Base-by-base conservation (phyloP, 257 asterid genomes). In the Solanum microdontum region DNA sequence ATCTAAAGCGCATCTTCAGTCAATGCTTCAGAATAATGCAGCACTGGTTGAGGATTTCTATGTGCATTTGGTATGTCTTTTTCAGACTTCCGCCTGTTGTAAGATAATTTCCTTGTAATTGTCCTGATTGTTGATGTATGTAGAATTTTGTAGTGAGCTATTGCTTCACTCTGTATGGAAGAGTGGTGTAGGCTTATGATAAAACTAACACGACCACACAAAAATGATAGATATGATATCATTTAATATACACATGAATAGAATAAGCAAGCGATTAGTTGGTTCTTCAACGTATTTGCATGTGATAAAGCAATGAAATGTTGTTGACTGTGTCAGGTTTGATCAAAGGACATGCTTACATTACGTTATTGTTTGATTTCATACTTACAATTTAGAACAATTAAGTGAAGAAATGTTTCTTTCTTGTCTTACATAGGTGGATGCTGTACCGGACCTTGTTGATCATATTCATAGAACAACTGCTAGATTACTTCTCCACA, bases 391-490 rank as follows among this genome's bases (percentile, higher is more conserved):
- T 45, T 2, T 24, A 28, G 66, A 55, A 86, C 30, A 39, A 24
- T 66, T 66, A 30, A 68, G 36, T 39, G 84, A 86, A 13, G 87
- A 83, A 26, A 60, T 72, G 6, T 43, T 80, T 28, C 72, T 8
- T 26, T 58, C 37, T 73, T 30, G 89, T 87, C 92, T 88, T 83
- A 88, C 32, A 17, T 84, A 97, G 99, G 99, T 97, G 90, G 99
- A 92, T 93, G 99, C 98, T 87, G 97, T 96, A 86, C 98, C 99
- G 6, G 98, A 95, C 90, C 99, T 97, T 87, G 91, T 92, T 60
- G 90, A 92, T 90, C 97, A 92, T 83, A 92, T 97, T 88, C 98
- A 97, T 87, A 93, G 92, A 92, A 95, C 99, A 64, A 97, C 99
- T 11, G 96, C 99, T 39, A 96, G 96, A 84, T 91, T 90, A 89